phyloP scores from a whole-genome alignment of 768 basidiomycete species.

The Collybia sp. region DNA sequence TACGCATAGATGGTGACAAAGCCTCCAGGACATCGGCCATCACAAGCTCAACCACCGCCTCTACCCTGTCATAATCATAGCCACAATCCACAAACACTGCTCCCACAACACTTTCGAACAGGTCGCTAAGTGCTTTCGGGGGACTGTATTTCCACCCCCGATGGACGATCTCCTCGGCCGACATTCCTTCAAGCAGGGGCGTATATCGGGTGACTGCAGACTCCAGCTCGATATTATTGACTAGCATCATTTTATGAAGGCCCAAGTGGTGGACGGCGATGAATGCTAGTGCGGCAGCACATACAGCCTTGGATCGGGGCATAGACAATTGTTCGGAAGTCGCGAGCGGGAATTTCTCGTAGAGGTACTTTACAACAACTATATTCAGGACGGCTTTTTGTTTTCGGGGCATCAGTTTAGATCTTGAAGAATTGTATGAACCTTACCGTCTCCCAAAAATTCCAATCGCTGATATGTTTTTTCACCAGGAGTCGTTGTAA shows the following conservation, averaged over 20 bases:
- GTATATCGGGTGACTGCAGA: conserved; percentile 58
- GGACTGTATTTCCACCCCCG: conserved; percentile 81
- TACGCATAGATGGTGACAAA: conserved; percentile 53
- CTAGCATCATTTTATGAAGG: conserved; percentile 66
- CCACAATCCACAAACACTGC: conserved; percentile 79
- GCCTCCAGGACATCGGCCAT: conserved; percentile 65
- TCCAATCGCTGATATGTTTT: conserved; percentile 84
- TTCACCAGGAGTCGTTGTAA: conserved; percentile 39
- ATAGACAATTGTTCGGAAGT: conserved; percentile 75
- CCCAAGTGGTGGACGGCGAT: conserved; percentile 60
- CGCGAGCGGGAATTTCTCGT: conserved; percentile 60
- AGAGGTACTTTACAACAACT: conserved; percentile 70
- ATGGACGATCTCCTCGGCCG: conserved; percentile 57
- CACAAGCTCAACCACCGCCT: conserved; percentile 50
- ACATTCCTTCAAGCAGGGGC: conserved; percentile 50
- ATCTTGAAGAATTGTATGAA: background rate
- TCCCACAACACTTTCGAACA: conserved; percentile 81
- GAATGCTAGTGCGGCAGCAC: conserved; percentile 67
- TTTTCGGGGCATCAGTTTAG: conserved; percentile 8
- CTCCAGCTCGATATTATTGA: conserved; percentile 66
- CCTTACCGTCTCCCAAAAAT: conserved; percentile 85
- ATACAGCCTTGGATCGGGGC: conserved; percentile 67
- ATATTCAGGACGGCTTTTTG: conserved; percentile 62
- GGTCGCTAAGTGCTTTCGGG: conserved; percentile 81
- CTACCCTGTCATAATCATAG: conserved; percentile 67